Percentiles rank a stretch among this genome's conserved stretches.
Evolutionary conservation across 352 stramenopile species (phyloP).

Genomic region (Pythium inflatum): DNA sequence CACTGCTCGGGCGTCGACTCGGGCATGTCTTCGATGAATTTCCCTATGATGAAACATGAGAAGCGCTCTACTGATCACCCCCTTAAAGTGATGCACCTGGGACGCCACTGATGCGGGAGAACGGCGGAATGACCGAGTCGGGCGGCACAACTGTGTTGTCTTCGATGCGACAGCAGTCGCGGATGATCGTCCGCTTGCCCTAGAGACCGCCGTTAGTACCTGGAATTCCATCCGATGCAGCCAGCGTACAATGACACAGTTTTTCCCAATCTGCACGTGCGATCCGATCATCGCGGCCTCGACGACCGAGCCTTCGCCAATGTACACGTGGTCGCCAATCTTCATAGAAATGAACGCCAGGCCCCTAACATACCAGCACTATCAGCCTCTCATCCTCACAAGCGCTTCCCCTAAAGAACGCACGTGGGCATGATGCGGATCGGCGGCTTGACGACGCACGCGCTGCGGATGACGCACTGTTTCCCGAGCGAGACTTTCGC

Average conservation of each 20-base stretch:
- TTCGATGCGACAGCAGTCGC: slow-evolving; percentile 84
- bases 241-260: slow-evolving; percentile 86
- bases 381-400: background rate
- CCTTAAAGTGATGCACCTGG: slow-evolving; percentile 60
- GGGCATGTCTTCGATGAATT: slow-evolving; percentile 75
- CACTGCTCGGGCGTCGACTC: slow-evolving; percentile 81
- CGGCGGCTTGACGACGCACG: slow-evolving; percentile 76
- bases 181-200: slow-evolving; percentile 84
- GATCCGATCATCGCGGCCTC: slow-evolving; percentile 86
- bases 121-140: slow-evolving; percentile 77
- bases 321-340: slow-evolving; percentile 82
- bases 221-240: background rate
- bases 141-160: slow-evolving; percentile 80
- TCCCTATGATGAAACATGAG: too few relatives aligned
- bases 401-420: background rate
- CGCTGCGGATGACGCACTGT: slow-evolving; percentile 75
- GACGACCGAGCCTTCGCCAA: slow-evolving; percentile 72
- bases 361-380: slow-evolving; percentile 37
- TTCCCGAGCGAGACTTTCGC: slow-evolving; percentile 83
- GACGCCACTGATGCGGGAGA: slow-evolving; percentile 72
- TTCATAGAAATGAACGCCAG: slow-evolving; percentile 86
- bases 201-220: slow-evolving; percentile 19
- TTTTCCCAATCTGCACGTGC: slow-evolving; percentile 82
- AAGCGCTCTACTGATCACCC: too few relatives aligned
- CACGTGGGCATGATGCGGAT: slow-evolving; percentile 67